Evolutionary conservation across 2,329 filamentous ascomycete species (phyloP), one percentile per base, ranked within the genome.

Genomic region (Nemania diffusa): DNA sequence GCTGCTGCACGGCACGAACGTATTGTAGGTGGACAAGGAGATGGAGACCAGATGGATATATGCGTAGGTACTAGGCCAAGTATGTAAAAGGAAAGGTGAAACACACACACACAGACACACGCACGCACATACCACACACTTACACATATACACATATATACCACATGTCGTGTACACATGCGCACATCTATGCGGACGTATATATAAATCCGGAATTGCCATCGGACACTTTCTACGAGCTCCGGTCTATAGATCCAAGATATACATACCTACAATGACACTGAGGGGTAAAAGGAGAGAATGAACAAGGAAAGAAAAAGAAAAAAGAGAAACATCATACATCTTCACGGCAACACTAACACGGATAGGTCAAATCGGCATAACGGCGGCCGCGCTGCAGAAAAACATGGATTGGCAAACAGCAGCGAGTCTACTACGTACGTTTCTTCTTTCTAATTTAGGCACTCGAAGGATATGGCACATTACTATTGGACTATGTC

Each of bases 321-420:
- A 6, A 37, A 37, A 7, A 37, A 37, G 6, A 46, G 5, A 2
- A 46, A 20, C 42, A 46, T 6, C 42, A 48, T 11, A 44, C 7
- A 42, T n/a, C n/a, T n/a, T n/a, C n/a, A 56, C 20, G 15, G 26
- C 13, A 17, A 24, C 26, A 57, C 53, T 22, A 5, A 48, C n/a
- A 34, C 24, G 13, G 3, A 57, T 20, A 37, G n/a, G 22, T 48
- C 46, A 27, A 55, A 58, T 59, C 27, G 26, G 55, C 58, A 27
- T 46, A 46, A 20, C 55, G 55, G 55, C 48, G 48, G 50, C 27
- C 5, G 32, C 62, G 20, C 8, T 37, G 11, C 46, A 34, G 40
- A 63, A 44, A 26, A 7, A 27, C 13, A 1, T 9, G 13, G 48
- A 9, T 29, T 51, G 48, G 11, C 48, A 3, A 27, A 22, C 26